Base-by-base conservation (phyloP, 1,284 basidiomycete genomes). In the Moesziomyces aphidis region DNA sequence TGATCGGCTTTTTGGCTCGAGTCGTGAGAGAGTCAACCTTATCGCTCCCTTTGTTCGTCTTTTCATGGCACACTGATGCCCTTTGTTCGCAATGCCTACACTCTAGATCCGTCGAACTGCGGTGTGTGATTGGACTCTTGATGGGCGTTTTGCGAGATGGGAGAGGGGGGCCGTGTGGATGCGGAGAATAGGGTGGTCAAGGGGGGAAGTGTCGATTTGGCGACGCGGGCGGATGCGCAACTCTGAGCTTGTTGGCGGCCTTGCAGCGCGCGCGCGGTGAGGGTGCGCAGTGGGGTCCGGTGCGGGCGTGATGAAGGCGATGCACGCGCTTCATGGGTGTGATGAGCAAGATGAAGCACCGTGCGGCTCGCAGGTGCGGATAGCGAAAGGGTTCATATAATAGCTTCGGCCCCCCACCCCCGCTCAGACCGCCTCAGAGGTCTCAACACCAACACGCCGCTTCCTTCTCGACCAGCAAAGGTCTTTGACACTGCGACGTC, bases 21-120 rank as follows among this genome's bases (percentile, higher is more conserved):
- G 28, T 56, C 39, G 24, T 47, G 45, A 47, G 31, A 34, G 31
- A 34, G 23, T 24, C 19, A 31, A 50, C 8, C 42, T 46, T 39
- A 53, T 39, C 61, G 54, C 61, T 62, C 61, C 42, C 55, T 62
- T 34, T 34, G 31, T 34, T 47, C 45, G 45, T 26, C 13, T 23
- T 21, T 47, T 24, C 9, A 9, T 13, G 45, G 45, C 22, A 22
- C 21, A 10, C 21, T 5, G 10, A 47, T 47, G 45, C 45, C 45
- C 45, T 26, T 15, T 47, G 21, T 47, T 26, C 45, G 45, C 21
- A 47, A 47, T 47, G 45, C 21, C 21, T 22, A 47, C 45, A 23
- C 45, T 23, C 22, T 42, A 42, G 39, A 42, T 42, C 39, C 39
- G 39, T 11, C 3, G 21, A 22, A 47, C 7, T 9, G 21, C 15